Conservation (phyloP, 257 asterid genomes). For the Thymus quinquecostatus region DNA sequence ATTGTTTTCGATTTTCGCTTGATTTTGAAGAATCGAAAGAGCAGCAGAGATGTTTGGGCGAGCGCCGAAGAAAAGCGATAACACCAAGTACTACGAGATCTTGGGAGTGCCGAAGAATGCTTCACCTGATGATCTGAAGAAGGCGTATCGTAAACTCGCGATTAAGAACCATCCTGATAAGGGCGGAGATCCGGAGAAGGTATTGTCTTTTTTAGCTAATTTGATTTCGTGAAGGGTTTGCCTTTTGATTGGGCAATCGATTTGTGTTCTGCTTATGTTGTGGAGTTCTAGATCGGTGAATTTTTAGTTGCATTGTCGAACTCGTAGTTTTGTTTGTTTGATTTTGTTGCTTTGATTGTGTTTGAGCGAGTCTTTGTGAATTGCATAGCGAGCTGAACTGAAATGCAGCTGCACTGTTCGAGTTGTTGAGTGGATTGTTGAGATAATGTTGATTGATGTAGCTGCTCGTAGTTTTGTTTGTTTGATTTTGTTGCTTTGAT, state of each 20-base stretch:
- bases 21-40: slow-evolving; percentile 24
- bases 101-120: slow-evolving; percentile 73
- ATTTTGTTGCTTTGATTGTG: background rate
- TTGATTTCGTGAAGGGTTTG: background rate
- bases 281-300: slow-evolving; percentile 19
- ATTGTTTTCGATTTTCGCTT: slow-evolving; percentile 17
- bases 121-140: slow-evolving; percentile 74
- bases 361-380: background rate
- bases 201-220: slow-evolving; percentile 10
- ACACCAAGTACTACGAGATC: slow-evolving; percentile 77
- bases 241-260: background rate
- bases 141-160: slow-evolving; percentile 81
- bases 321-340: background rate
- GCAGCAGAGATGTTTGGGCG: slow-evolving; percentile 74
- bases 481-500: background rate
- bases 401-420: slow-evolving; percentile 5
- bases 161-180: slow-evolving; percentile 87
- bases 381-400: background rate
- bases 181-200: slow-evolving; percentile 93
- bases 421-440: background rate
- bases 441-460: too few species aligned
- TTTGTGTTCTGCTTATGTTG: background rate
- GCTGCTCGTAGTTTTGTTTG: background rate
- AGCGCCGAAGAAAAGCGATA: slow-evolving; percentile 75
- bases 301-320: slow-evolving; percentile 15